These are phyloP conservation scores for Apiospora marii DNA, from an alignment of 2,329 filamentous ascomycete genomes.

Conservation along the genomic window DNA sequence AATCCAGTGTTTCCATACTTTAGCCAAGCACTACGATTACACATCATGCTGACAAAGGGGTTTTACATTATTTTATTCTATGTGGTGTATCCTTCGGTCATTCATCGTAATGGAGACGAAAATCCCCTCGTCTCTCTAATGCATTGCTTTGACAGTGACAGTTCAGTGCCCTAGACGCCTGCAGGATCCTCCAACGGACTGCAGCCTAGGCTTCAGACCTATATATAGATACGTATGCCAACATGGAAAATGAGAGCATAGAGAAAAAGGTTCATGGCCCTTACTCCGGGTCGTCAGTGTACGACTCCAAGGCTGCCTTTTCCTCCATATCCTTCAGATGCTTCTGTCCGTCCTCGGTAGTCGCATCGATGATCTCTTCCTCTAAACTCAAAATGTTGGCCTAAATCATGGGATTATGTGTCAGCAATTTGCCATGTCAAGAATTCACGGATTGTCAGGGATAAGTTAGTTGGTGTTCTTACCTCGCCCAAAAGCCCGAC, in stretches of 20 bases:
- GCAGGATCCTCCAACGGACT: background rate
- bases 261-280: background rate
- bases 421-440: slow-evolving; percentile 36
- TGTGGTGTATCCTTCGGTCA: background rate
- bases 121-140: background rate
- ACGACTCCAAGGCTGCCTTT: slow-evolving; percentile 51
- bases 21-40: background rate
- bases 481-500: slow-evolving; percentile 81
- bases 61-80: background rate
- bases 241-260: background rate
- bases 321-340: slow-evolving; percentile 79
- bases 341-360: slow-evolving; percentile 83
- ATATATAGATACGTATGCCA: background rate
- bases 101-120: background rate
- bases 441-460: slow-evolving; percentile 40
- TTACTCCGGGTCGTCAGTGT: slow-evolving; percentile 52
- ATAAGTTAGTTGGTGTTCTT: slow-evolving; percentile 42
- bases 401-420: slow-evolving; percentile 41
- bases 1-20: background rate
- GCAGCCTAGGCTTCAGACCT: background rate
- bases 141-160: background rate
- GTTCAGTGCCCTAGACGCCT: background rate
- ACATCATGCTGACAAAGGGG: background rate
- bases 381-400: slow-evolving; percentile 91
- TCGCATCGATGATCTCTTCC: slow-evolving; percentile 93